A percentile compares a stretch with the other conserved stretches of the same genome.
phyloP scores from a whole-genome alignment of 305 asterid genomes.

The Fraxinus sp. region DNA sequence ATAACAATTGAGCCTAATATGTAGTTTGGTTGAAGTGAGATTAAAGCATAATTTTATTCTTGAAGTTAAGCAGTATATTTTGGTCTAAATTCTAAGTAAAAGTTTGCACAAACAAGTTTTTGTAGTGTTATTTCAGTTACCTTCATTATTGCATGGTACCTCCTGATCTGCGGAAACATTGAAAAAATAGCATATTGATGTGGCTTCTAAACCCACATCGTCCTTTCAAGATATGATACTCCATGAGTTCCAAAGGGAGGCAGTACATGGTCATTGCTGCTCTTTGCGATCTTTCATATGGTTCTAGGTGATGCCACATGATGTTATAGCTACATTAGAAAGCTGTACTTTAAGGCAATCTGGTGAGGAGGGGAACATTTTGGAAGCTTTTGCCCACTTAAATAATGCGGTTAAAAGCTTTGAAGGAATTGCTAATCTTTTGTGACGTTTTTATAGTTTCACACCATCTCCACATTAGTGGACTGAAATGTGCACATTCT shows the following conservation, averaged over 20 bases:
- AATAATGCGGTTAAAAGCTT: not conserved
- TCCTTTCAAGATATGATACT: not conserved
- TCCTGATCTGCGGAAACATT: not conserved
- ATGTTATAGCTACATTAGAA: not conserved
- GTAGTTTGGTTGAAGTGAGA: not conserved
- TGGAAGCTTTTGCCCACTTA: not conserved
- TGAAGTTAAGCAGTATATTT: not conserved
- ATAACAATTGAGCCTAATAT: not conserved
- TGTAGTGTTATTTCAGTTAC: not conserved
- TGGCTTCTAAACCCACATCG: not conserved
- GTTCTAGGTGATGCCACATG: not conserved
- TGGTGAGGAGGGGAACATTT: not conserved
- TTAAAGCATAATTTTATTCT: not conserved
- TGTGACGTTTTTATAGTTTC: not conserved
- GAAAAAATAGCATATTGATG: not conserved
- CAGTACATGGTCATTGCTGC: not conserved
- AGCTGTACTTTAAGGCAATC: not conserved
- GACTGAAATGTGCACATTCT: not conserved
- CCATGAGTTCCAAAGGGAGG: not conserved
- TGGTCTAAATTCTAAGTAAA: not conserved
- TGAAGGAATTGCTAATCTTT: not conserved
- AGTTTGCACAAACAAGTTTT: not conserved
- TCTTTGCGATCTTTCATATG: not conserved
- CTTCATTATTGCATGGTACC: not conserved
- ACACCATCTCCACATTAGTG: not conserved